Percentiles rank a stretch among this genome's conserved stretches.
Conservation (phyloP, 495 filamentous ascomycete species). For the Talaromyces ruber region DNA sequence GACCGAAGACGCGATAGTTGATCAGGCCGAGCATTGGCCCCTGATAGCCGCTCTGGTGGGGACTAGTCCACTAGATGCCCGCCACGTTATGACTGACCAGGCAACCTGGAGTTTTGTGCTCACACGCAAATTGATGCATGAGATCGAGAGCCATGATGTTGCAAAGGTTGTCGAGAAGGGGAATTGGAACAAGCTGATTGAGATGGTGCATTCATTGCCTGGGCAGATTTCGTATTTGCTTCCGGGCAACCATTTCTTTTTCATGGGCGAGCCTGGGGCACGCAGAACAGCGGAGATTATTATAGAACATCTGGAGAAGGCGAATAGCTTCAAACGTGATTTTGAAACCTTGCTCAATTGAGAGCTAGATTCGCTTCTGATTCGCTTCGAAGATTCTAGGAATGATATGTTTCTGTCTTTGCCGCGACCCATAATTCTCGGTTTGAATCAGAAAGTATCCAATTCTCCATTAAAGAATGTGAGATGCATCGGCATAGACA, state of each 20-base stretch:
- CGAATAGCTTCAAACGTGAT: background rate
- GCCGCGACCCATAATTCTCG: background rate
- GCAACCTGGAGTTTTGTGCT: constrained; percentile 6
- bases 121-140: constrained; percentile 9
- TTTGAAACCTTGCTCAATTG: background rate
- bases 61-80: background rate
- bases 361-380: background rate
- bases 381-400: background rate
- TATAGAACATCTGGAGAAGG: constrained; percentile 6
- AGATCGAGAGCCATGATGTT: constrained; percentile 7
- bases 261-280: constrained; percentile 14
- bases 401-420: background rate
- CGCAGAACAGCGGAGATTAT: constrained; percentile 9
- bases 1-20: constrained; percentile 11
- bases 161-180: constrained; percentile 4
- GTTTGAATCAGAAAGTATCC: background rate
- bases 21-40: background rate
- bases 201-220: constrained; percentile 14
- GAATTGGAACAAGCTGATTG: constrained; percentile 11
- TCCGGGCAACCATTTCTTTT: constrained; percentile 19
- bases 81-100: constrained; percentile 1
- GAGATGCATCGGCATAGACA: background rate
- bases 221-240: constrained; percentile 8
- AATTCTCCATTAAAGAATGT: background rate
- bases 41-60: background rate